Percentiles rank a stretch among this genome's conserved stretches.
These are phyloP conservation scores for Kwoniella pini DNA, from an alignment of 768 basidiomycete species.

Conservation along the genomic window DNA sequence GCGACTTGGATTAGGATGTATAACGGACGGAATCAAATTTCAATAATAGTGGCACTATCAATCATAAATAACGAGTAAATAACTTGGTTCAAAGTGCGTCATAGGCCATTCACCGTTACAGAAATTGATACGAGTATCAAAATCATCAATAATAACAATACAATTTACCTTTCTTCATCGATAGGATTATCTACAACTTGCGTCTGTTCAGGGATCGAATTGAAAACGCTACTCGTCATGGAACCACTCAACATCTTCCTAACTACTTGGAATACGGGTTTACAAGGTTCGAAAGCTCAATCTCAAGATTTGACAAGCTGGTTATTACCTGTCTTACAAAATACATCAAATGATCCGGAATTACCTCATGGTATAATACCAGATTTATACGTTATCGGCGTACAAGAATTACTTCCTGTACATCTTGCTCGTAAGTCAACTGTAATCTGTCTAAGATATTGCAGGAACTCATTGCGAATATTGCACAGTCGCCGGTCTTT, in stretches of 20 bases:
- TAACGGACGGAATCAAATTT: neutral
- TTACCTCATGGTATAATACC: conserved; percentile 59
- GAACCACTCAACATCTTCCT: conserved; percentile 46
- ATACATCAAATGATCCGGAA: conserved; percentile 65
- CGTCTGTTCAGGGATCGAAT: too few relatives aligned
- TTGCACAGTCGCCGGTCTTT: conserved; percentile 71
- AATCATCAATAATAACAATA: too few relatives aligned
- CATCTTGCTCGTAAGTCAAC: conserved; percentile 82
- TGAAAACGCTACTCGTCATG: too few relatives aligned
- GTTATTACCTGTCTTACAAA: conserved; percentile 74
- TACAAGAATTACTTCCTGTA: conserved; percentile 88
- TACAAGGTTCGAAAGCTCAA: conserved; percentile 63
- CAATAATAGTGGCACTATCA: conserved; percentile 5
- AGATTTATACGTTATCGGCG: conserved; percentile 68
- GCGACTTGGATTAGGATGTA: conserved; percentile 1
- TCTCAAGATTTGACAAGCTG: conserved; percentile 83
- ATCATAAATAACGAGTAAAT: too few relatives aligned
- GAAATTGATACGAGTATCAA: too few relatives aligned
- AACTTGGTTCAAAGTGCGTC: too few relatives aligned
- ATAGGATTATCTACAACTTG: too few relatives aligned
- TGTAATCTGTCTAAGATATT: too few relatives aligned
- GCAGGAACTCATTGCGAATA: too few relatives aligned
- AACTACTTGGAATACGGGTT: conserved; percentile 79
- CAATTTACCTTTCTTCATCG: too few relatives aligned
- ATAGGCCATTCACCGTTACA: neutral